These are phyloP conservation scores for Camillea tinctor DNA, from an alignment of 2,329 filamentous ascomycete genomes.

Conservation along the genomic window DNA sequence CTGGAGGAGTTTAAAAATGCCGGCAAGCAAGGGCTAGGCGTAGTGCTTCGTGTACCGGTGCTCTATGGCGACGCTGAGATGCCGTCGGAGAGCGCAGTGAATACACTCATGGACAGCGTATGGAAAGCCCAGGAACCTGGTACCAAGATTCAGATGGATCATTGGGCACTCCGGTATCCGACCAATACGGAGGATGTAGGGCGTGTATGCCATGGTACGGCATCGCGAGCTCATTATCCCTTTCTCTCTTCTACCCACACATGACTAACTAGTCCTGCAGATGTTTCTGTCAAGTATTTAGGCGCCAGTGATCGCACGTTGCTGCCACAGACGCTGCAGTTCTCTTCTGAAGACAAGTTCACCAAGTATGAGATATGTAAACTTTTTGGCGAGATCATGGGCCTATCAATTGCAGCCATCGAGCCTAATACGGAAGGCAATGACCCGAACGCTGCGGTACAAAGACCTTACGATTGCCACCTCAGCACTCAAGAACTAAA, in stretches of 20 bases:
- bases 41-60: constrained; percentile 78
- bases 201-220: constrained; percentile 67
- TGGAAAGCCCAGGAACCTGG: constrained; percentile 68
- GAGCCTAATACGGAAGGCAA: constrained; percentile 69
- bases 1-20: constrained; percentile 56
- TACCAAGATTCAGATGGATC: constrained; percentile 72
- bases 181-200: constrained; percentile 88
- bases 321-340: constrained; percentile 74
- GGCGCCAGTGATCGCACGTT: constrained; percentile 43
- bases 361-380: constrained; percentile 91
- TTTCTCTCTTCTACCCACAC: not conserved
- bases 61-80: constrained; percentile 75
- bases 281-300: constrained; percentile 70
- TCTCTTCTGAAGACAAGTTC: constrained; percentile 80
- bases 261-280: constrained; percentile 37
- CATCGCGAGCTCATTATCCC: constrained; percentile 12
- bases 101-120: constrained; percentile 73
- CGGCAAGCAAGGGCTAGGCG: constrained; percentile 52
- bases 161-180: constrained; percentile 81
- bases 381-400: constrained; percentile 76
- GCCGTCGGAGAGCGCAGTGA: constrained; percentile 77
- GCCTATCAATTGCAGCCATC: constrained; percentile 66
- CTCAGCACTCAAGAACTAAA: constrained; percentile 73
- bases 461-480: constrained; percentile 86
- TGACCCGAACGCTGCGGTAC: constrained; percentile 67